Percentiles rank a stretch among this genome's conserved stretches.
Evolutionary conservation across 192 early-diverging fungal species (phyloP).

Genomic region (Entomortierella beljakovae): DNA sequence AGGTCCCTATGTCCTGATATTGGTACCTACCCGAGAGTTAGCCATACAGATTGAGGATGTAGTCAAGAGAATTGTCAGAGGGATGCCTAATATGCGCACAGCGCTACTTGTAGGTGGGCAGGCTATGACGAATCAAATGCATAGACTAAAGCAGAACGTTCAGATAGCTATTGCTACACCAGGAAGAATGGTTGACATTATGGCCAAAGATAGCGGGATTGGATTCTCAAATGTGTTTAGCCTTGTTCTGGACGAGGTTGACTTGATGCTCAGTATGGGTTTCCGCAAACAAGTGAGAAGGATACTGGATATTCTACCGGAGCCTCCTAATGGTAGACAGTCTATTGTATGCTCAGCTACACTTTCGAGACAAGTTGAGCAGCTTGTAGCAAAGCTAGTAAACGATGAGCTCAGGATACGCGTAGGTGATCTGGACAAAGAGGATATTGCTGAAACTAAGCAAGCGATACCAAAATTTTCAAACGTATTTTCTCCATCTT

Average conservation of each 20-base stretch:
- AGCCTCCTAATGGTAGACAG: slow-evolving; percentile 51
- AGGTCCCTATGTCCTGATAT: slow-evolving; percentile 59
- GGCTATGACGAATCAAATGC: slow-evolving; percentile 62
- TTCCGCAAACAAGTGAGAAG: slow-evolving; percentile 61
- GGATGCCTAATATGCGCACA: slow-evolving; percentile 63
- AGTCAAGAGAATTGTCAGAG: slow-evolving; percentile 51
- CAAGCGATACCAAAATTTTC: not conserved
- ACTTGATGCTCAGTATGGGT: slow-evolving; percentile 68
- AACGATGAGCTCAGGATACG: slow-evolving; percentile 47
- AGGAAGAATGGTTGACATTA: slow-evolving; percentile 62
- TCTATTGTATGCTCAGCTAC: slow-evolving; percentile 67
- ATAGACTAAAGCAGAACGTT: slow-evolving; percentile 65
- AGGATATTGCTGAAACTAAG: not conserved
- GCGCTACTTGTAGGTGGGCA: slow-evolving; percentile 65
- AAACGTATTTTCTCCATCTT: slow-evolving; percentile 35
- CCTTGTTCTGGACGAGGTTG: slow-evolving; percentile 67
- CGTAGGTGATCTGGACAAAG: slow-evolving; percentile 31
- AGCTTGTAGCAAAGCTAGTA: slow-evolving; percentile 25
- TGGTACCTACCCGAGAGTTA: slow-evolving; percentile 65
- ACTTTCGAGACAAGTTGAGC: slow-evolving; percentile 44
- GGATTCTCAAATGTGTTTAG: slow-evolving; percentile 56
- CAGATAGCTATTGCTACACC: slow-evolving; percentile 70
- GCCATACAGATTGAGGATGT: slow-evolving; percentile 62
- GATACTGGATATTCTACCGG: slow-evolving; percentile 54
- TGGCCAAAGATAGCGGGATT: slow-evolving; percentile 48